phyloP scores from a whole-genome alignment of 2,329 filamentous ascomycete genomes.

The Plenodomus biglobosus region DNA sequence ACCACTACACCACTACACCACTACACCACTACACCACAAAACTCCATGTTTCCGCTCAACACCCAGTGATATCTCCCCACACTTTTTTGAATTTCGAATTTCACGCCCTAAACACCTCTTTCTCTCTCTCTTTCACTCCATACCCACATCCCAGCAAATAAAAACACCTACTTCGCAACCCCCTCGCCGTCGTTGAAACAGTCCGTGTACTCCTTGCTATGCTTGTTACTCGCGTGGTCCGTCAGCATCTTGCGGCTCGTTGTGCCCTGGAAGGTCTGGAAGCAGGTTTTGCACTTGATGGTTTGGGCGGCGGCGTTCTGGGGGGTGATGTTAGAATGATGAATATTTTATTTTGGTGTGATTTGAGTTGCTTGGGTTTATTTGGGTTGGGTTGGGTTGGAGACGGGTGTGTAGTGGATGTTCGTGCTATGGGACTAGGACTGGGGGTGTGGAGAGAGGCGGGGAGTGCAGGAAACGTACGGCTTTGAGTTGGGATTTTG shows the following conservation, averaged over 20 bases:
- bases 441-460: not conserved
- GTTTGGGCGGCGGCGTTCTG: conserved; percentile 73
- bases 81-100: no score
- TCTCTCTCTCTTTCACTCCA: no score
- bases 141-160: not conserved
- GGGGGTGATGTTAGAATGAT: not conserved
- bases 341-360: no score
- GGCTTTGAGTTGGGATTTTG: conserved; percentile 42
- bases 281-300: conserved; percentile 77
- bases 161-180: conserved; percentile 25
- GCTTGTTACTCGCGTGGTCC: conserved; percentile 75
- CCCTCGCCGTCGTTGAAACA: conserved; percentile 60
- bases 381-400: not conserved
- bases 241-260: conserved; percentile 70
- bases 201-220: conserved; percentile 69
- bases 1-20: no score
- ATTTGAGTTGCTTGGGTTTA: no score
- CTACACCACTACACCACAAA: no score
- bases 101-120: no score
- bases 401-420: no score
- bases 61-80: no score
- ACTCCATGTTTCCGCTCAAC: no score
- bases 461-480: conserved; percentile 20
- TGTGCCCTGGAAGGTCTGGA: conserved; percentile 76
- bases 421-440: no score